Evolutionary conservation across 2,329 filamentous ascomycete species (phyloP).

Genomic region (Aspergillaceae sp.): DNA sequence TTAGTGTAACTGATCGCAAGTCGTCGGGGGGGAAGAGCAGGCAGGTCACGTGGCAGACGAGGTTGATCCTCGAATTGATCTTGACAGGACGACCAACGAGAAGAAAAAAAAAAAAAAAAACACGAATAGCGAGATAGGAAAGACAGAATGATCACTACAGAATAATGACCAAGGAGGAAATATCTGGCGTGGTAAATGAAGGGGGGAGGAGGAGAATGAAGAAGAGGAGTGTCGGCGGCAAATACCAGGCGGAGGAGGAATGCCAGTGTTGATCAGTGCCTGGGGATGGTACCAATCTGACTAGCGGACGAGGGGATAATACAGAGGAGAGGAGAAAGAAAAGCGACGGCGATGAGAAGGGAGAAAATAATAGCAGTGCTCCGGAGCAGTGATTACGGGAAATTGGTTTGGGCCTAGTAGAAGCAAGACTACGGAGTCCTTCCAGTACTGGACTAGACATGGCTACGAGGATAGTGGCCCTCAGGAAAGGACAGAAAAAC

Average conservation of each 20-base stretch:
- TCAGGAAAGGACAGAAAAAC: no score
- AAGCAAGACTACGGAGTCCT: no score
- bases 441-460: no score
- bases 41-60: conserved; percentile 10
- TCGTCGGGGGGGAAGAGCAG: background rate
- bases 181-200: conserved; percentile 1
- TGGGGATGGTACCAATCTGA: background rate
- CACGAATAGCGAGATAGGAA: no score
- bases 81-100: background rate
- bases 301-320: background rate
- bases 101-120: background rate
- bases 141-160: no score
- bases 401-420: no score
- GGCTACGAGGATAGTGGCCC: no score
- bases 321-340: background rate
- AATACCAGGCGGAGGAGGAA: background rate
- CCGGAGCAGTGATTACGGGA: no score
- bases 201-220: conserved; percentile 1
- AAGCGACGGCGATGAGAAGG: background rate
- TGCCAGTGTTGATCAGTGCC: background rate
- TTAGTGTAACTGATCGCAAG: background rate
- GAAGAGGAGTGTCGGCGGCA: background rate
- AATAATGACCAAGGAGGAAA: no score
- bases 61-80: background rate
- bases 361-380: no score